A percentile compares a stretch with the other conserved stretches of the same genome.
Conservation (phyloP, 225 moss, liverwort and hornwort genomes). For the Anthoceros angustus region DNA sequence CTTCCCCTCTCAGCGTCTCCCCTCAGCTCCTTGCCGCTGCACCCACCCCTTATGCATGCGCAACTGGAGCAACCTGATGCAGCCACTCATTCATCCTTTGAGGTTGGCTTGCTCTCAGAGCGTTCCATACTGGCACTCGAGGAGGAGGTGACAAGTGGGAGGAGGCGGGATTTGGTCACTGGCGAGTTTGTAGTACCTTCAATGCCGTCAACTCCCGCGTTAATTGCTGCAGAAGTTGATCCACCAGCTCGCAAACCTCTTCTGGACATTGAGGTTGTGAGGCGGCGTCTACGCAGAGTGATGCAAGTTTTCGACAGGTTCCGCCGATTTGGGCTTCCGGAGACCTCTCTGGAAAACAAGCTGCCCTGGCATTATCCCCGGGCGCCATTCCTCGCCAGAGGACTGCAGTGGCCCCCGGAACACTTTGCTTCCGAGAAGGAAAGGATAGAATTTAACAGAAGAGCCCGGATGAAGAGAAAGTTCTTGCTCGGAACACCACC, state of each 20-base stretch:
- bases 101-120: neutral
- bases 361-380: slow-evolving; percentile 87
- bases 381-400: slow-evolving; percentile 31
- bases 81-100: neutral
- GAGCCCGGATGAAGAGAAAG: slow-evolving; percentile 31
- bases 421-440: slow-evolving; percentile 48
- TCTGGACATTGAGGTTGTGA: slow-evolving; percentile 38
- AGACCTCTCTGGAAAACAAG: slow-evolving; percentile 67
- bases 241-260: neutral
- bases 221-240: slow-evolving; percentile 7
- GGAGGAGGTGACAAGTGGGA: neutral
- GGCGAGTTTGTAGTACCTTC: neutral
- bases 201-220: neutral
- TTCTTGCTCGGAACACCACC: slow-evolving; percentile 48
- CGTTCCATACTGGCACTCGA: neutral
- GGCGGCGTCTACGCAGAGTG: slow-evolving; percentile 25
- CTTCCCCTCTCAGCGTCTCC: neutral
- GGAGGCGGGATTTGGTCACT: neutral
- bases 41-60: neutral
- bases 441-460: slow-evolving; percentile 32
- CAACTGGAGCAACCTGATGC: neutral
- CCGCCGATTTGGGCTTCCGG: slow-evolving; percentile 38
- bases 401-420: slow-evolving; percentile 39
- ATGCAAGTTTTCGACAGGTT: slow-evolving; percentile 21
- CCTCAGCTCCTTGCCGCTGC: neutral